Percentiles rank a stretch among this genome's conserved stretches.
These are phyloP conservation scores for Apiospora koreana DNA, from an alignment of 2,329 filamentous ascomycete genomes.

Conservation along the genomic window DNA sequence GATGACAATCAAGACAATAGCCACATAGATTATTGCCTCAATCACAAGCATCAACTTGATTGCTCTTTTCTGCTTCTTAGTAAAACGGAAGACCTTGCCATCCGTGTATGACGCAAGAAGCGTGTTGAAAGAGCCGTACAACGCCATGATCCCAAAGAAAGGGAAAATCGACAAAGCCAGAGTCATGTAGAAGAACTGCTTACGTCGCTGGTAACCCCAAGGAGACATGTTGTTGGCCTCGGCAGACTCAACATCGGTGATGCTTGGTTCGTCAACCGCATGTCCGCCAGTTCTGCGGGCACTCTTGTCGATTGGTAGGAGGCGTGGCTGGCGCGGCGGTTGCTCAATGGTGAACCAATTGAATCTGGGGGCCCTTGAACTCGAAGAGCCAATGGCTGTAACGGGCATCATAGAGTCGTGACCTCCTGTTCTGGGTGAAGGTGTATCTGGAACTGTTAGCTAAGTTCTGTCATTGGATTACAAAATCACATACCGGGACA, in stretches of 20 bases:
- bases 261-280: background rate
- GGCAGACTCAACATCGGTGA: background rate
- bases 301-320: conserved; percentile 3
- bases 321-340: background rate
- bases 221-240: conserved; percentile 24
- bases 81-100: conserved; percentile 3
- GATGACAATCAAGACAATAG: background rate
- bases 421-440: background rate
- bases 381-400: background rate
- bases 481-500: background rate
- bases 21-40: background rate
- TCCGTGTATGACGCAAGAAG: conserved; percentile 1
- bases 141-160: conserved; percentile 46
- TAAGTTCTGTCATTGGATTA: background rate
- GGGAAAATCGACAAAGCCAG: conserved; percentile 45
- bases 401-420: background rate
- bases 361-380: background rate
- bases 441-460: background rate
- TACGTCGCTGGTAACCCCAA: conserved; percentile 32
- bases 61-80: background rate
- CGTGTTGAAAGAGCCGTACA: conserved; percentile 33
- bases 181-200: conserved; percentile 40
- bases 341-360: background rate
- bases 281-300: background rate
- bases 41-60: background rate